These are phyloP conservation scores for Suillus cothurnatus DNA, from an alignment of 768 basidiomycete species.

Conservation along the genomic window DNA sequence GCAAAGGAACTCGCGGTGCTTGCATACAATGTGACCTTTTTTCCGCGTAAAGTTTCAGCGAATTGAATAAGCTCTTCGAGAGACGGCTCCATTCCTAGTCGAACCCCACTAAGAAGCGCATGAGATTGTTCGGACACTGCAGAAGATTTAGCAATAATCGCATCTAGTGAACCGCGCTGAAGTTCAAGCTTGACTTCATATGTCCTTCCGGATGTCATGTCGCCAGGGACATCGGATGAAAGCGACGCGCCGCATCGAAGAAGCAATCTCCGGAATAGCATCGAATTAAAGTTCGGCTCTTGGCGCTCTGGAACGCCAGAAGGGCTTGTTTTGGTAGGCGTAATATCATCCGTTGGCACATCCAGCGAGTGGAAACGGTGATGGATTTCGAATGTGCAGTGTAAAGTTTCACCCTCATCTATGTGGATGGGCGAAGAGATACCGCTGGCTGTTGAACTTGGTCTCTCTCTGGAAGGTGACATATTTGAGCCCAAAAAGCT, in stretches of 20 bases:
- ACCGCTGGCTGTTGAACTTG: conserved; percentile 25
- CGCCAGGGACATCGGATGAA: conserved; percentile 41
- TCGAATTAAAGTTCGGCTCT: conserved; percentile 46
- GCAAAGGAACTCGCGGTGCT: conserved; percentile 88
- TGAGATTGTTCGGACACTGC: conserved; percentile 51
- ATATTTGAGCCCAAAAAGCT: conserved; percentile 24
- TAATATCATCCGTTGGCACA: conserved; percentile 12
- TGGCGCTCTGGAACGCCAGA: conserved; percentile 26
- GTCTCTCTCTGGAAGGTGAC: conserved; percentile 27
- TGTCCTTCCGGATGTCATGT: conserved; percentile 47
- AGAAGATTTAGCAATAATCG: conserved; percentile 39
- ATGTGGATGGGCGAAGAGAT: conserved; percentile 25
- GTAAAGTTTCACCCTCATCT: conserved; percentile 41
- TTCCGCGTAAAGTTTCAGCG: conserved; percentile 80
- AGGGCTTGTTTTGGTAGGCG: conserved; percentile 15
- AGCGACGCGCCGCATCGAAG: conserved; percentile 56
- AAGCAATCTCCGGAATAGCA: conserved; percentile 62
- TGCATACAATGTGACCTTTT: conserved; percentile 82
- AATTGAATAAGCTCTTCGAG: conserved; percentile 78
- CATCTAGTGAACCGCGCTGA: conserved; percentile 56
- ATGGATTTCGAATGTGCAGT: conserved; percentile 60
- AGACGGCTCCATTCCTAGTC: conserved; percentile 69
- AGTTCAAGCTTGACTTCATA: conserved; percentile 70
- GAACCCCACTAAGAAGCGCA: conserved; percentile 49
- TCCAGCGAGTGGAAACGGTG: conserved; percentile 44